phyloP scores from a whole-genome alignment of 2,329 filamentous ascomycete species.

The Colletotrichum destructivum region DNA sequence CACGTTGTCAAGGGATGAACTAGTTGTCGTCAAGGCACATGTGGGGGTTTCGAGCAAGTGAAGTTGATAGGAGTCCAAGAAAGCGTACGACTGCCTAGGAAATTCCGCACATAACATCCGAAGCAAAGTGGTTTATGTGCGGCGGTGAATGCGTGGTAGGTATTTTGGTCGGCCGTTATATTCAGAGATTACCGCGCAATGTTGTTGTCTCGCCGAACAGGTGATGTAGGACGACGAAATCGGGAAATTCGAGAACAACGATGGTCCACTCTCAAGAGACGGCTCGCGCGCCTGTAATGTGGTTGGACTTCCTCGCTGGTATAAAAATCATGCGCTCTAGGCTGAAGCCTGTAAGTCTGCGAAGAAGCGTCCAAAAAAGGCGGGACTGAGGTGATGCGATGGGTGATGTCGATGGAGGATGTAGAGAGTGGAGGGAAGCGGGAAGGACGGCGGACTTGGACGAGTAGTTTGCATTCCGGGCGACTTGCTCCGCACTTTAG shows the following conservation, averaged over 20 bases:
- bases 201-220: neutral
- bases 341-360: slow-evolving; percentile 33
- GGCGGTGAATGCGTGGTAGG: neutral
- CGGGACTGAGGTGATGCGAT: slow-evolving; percentile 6
- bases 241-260: neutral
- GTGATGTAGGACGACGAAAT: neutral
- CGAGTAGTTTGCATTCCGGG: neutral
- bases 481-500: too few species aligned
- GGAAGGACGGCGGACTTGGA: neutral
- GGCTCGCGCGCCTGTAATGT: neutral
- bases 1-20: neutral
- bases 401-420: slow-evolving; percentile 17
- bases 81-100: neutral
- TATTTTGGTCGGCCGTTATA: neutral
- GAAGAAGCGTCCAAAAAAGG: slow-evolving; percentile 35
- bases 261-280: neutral
- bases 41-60: neutral
- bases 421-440: slow-evolving; percentile 3
- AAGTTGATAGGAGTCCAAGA: neutral
- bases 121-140: neutral
- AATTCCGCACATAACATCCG: neutral
- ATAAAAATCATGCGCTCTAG: slow-evolving; percentile 39
- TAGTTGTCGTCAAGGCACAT: neutral
- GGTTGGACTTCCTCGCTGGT: slow-evolving; percentile 32
- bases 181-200: neutral